These are phyloP conservation scores for Tuber magnatum DNA, from an alignment of 495 filamentous ascomycete genomes.

Conservation along the genomic window DNA sequence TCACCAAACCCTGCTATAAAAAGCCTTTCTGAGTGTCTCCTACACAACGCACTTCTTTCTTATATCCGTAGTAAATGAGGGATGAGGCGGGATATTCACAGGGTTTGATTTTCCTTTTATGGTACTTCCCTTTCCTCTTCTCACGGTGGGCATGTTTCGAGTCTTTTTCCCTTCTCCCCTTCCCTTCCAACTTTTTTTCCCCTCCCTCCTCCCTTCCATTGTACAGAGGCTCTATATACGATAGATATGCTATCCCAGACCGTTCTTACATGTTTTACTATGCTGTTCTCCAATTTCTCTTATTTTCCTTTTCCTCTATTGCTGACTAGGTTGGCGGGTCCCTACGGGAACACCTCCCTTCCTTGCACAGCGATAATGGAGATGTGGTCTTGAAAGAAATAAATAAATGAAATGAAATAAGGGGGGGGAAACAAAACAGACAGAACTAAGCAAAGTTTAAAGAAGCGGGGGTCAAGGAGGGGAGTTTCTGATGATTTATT, in stretches of 20 bases:
- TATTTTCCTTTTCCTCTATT: not conserved
- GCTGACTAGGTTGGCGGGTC: not conserved
- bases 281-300: not conserved
- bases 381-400: not conserved
- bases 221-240: not conserved
- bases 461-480: not conserved
- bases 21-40: not conserved
- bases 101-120: not conserved
- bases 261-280: not conserved
- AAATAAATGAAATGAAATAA: not conserved
- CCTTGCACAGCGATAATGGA: not conserved
- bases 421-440: too few relatives aligned
- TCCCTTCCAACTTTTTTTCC: not conserved
- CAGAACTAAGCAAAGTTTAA: not conserved
- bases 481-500: constrained; percentile 4
- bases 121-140: not conserved
- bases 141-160: not conserved
- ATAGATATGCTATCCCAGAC: not conserved
- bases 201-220: not conserved
- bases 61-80: not conserved
- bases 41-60: not conserved
- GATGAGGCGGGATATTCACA: not conserved
- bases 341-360: not conserved
- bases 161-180: not conserved
- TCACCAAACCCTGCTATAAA: not conserved